Base-by-base conservation (phyloP, 305 asterid genomes). In the Euphrasia arctica region DNA sequence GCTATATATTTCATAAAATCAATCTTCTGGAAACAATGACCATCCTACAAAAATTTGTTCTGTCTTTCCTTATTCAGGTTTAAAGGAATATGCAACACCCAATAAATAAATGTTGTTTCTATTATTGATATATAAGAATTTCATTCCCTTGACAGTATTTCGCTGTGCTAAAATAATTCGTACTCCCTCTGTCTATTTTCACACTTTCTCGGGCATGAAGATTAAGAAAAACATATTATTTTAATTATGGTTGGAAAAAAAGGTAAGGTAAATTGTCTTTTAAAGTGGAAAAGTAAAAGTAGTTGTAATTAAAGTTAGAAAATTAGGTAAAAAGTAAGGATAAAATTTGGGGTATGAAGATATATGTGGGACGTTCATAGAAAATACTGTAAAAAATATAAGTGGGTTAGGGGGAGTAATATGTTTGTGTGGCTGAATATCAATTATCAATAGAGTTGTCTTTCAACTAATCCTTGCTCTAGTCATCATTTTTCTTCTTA, bases 401-500 rank as follows among this genome's bases (percentile, higher is more conserved):
- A 32, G 5, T 32, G 36, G 36, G 36, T 3, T 32, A 32, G 36
- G 5, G 36, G 5, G 4, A 32, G 59, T 54, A 18, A 45, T 27
- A 9, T 31, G 27, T 42, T 42, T 45, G 28, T 32, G 64, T 42
- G 18, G 43, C 15, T 28, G 61, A 57, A 57, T 42, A 29, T 32
- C 36, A 28, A 1, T 57, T 18, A 18, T 18, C 22, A 18, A 18
- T 18, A 57, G 43, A 29, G 43, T 57, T 28, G 4, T 28, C 52
- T 18, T 58, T 47, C 61, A 22, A 9, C 48, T 54, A 18, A 32
- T 5, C 57, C 43, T 54, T 59, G 56, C 13, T 4, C 15, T 43
- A 28, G 42, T 62, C 36, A 4, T 69, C 48, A 58, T 31, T 58
- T 64, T 50, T 15, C 66, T n/a, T 43, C 54, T 64, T 18, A 18